These are phyloP conservation scores for Fonsecaea pedrosoi DNA, from an alignment of 2,329 filamentous ascomycete species.

Conservation along the genomic window DNA sequence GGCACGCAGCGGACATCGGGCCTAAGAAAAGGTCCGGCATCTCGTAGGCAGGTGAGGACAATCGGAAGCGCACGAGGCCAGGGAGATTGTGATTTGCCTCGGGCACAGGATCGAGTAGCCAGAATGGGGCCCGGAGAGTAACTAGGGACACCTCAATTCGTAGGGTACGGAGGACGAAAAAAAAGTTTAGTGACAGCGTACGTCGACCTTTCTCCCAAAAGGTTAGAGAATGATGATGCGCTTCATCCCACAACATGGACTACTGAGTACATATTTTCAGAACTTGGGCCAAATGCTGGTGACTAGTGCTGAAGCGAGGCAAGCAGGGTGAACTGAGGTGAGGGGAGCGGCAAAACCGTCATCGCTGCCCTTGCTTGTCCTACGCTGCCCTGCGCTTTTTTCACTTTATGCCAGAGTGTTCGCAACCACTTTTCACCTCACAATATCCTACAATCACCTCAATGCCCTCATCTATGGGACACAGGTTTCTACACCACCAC, in stretches of 20 bases:
- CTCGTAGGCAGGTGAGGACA: neutral
- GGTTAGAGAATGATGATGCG: neutral
- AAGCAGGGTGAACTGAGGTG: neutral
- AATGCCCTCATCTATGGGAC: conserved; percentile 24
- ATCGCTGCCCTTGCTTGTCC: neutral
- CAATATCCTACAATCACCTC: conserved; percentile 7
- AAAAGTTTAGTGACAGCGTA: neutral
- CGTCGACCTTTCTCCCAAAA: conserved; percentile 2
- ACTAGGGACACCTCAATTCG: neutral
- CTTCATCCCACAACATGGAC: neutral
- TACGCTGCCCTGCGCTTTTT: neutral
- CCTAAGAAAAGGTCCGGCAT: neutral
- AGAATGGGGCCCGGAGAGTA: neutral
- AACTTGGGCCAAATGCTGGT: neutral
- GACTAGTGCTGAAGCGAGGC: neutral
- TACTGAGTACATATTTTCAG: neutral
- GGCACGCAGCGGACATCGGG: neutral
- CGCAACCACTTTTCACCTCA: conserved; percentile 16
- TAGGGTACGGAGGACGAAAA: neutral
- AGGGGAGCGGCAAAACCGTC: neutral
- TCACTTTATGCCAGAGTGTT: conserved; percentile 34
- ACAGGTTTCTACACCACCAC: conserved; percentile 30
- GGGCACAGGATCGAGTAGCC: neutral
- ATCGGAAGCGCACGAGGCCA: neutral
- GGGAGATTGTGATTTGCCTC: neutral